Evolutionary conservation across 257 asterid genomes (phyloP).

Genomic region (Lavandula angustifolia): DNA sequence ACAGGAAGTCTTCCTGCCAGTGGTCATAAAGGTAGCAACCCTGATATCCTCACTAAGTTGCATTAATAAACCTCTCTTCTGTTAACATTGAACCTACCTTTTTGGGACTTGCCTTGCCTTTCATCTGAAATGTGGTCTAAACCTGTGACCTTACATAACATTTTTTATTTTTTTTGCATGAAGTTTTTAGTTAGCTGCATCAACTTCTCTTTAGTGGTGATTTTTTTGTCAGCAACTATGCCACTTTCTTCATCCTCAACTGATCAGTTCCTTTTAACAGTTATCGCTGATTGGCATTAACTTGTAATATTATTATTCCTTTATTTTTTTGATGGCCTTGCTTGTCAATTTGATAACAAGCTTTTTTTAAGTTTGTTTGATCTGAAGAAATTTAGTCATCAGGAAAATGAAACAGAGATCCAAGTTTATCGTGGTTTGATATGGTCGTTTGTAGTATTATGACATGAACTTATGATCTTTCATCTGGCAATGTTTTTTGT

Average conservation of each 20-base stretch:
- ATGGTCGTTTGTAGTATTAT: constrained; percentile 16
- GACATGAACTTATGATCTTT: constrained; percentile 18
- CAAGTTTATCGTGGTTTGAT: constrained; percentile 23
- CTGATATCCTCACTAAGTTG: constrained; percentile 15
- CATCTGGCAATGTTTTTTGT: constrained; percentile 31
- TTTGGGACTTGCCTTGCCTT: constrained; percentile 8
- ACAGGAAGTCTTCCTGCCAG: constrained; percentile 57
- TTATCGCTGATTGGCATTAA: constrained; percentile 2
- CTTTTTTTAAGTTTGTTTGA: not conserved
- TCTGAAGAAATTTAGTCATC: constrained; percentile 16
- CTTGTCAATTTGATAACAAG: not conserved
- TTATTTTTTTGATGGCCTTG: constrained; percentile 18
- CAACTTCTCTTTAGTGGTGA: constrained; percentile 11
- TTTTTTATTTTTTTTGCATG: constrained; percentile 7
- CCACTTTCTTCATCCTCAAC: constrained; percentile 15
- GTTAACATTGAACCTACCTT: constrained; percentile 10
- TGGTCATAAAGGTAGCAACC: constrained; percentile 53
- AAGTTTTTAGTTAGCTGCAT: constrained; percentile 19
- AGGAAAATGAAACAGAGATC: constrained; percentile 20
- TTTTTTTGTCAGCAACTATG: not conserved
- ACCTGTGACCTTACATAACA: constrained; percentile 12
- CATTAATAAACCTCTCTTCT: not conserved
- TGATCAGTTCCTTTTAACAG: constrained; percentile 8
- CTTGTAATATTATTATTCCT: not conserved
- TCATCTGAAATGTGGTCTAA: constrained; percentile 8